A percentile compares a stretch with the other conserved stretches of the same genome.
Evolutionary conservation across 2,329 filamentous ascomycete species (phyloP).

Genomic region (Beauveria medogensis): DNA sequence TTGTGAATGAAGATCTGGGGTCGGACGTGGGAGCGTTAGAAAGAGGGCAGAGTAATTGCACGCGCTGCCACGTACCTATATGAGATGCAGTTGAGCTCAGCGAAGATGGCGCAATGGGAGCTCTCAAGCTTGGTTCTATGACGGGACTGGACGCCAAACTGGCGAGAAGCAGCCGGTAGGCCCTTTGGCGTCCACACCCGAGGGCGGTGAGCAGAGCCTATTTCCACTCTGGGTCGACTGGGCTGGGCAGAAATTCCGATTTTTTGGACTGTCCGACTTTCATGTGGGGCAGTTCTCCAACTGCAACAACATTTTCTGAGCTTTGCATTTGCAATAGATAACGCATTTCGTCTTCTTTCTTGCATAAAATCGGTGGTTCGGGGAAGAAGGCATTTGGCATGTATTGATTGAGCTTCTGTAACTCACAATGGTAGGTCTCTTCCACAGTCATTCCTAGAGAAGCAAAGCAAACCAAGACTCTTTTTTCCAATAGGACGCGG

Average conservation of each 20-base stretch:
- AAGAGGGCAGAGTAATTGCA: neutral
- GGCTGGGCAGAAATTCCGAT: constrained; percentile 39
- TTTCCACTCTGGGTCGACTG: constrained; percentile 18
- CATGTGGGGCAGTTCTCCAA: constrained; percentile 6
- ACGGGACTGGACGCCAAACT: constrained; percentile 17
- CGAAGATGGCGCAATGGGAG: neutral
- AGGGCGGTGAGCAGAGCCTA: constrained; percentile 34
- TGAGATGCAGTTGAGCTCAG: constrained; percentile 6
- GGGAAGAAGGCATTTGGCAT: neutral
- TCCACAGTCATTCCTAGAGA: neutral
- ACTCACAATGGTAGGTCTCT: neutral
- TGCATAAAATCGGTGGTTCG: neutral
- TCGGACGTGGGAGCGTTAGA: constrained; percentile 3
- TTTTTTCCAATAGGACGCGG: constrained; percentile 19
- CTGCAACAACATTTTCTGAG: constrained; percentile 5
- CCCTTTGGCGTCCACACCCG: constrained; percentile 26
- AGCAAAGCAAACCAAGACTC: neutral
- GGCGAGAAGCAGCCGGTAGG: constrained; percentile 29
- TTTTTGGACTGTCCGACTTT: constrained; percentile 26
- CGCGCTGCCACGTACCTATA: neutral
- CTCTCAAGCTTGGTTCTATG: constrained; percentile 8
- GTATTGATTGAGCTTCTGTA: neutral
- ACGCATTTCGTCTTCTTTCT: neutral
- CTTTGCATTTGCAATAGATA: neutral
- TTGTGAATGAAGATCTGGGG: constrained; percentile 24